Evolutionary conservation across 2,329 filamentous ascomycete genomes (phyloP), one percentile per base, ranked within the genome.

Genomic region (Emmonsiellopsis sp.): DNA sequence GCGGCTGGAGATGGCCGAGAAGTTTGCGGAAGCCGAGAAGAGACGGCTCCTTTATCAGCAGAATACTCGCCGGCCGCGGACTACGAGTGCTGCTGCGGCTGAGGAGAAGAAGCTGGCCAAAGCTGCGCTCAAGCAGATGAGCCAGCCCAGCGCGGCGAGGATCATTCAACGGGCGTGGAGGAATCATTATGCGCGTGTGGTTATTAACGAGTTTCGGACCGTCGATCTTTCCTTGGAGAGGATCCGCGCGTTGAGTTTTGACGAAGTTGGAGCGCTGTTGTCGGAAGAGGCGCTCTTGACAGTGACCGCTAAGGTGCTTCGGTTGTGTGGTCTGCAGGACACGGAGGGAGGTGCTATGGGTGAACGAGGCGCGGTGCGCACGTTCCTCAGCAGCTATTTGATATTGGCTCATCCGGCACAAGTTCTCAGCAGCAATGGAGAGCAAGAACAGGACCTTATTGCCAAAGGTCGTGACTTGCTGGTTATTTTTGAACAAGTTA

Each of bases 361-460:
- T 6, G 70, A 77, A 53, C 71, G 74, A 58, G 78, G 78, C 38
- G 73, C 76, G n/a, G 74, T 80, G 37, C 72, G 81, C 54, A 83
- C 79, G 2, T 85, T 85, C 59, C 72, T 85, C 42, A 83, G 80
- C 64, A 78, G 80, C 34, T 85, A 81, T 63, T 70, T 85, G 48
- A 81, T 85, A 51, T 69, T 82, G 15, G 79, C 79, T 2, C 82
- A 85, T 64, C 81, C 82, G 3, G 70, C 75, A 3, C 75, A 81
- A 53, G 81, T 84, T 7, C 67, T 85, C 50, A 82, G 78, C 59
- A 78, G 78, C 51, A 77, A 81, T 56, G 81, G 82, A 35, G 78
- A 82, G 53, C 80, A 83, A 59, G 82, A 85, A 63, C 71, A 77
- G 59, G 81, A 85, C 60, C 65, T 85, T 48, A 80, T 83, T 47